Conservation (phyloP, 331 rosid genomes). For the Stylosanthes scabra region DNA sequence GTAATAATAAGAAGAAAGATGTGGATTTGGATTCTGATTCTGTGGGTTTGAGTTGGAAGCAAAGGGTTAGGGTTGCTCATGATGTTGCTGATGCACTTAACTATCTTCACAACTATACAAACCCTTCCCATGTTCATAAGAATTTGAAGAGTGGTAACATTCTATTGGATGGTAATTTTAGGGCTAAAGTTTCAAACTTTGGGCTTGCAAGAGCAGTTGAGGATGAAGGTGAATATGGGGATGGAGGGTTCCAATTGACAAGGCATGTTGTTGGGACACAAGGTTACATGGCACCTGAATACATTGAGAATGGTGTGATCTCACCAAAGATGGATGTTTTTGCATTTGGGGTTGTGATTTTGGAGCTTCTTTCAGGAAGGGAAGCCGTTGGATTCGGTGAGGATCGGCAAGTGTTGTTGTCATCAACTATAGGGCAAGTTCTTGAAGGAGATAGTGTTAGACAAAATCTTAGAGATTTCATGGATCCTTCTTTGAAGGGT, state of each 20-base stretch:
- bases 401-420: slow-evolving; percentile 45
- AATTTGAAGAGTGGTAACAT: slow-evolving; percentile 69
- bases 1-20: slow-evolving; percentile 6
- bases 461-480: slow-evolving; percentile 61
- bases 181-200: slow-evolving; percentile 72
- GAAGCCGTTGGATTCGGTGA: slow-evolving; percentile 45
- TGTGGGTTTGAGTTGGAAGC: slow-evolving; percentile 57
- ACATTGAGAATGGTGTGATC: slow-evolving; percentile 67
- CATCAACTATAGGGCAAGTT: slow-evolving; percentile 34
- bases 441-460: slow-evolving; percentile 68
- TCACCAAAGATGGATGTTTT: slow-evolving; percentile 81
- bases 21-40: neutral
- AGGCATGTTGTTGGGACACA: slow-evolving; percentile 81
- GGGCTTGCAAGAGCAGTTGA: slow-evolving; percentile 66
- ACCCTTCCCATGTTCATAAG: slow-evolving; percentile 71
- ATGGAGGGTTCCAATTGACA: slow-evolving; percentile 57
- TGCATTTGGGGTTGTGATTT: slow-evolving; percentile 70
- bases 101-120: slow-evolving; percentile 72
- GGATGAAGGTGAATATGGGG: slow-evolving; percentile 33
- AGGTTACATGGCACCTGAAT: slow-evolving; percentile 86
- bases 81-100: slow-evolving; percentile 74
- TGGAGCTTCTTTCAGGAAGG: slow-evolving; percentile 76
- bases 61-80: slow-evolving; percentile 76
- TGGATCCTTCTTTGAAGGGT: slow-evolving; percentile 56
- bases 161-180: slow-evolving; percentile 60